Conservation (phyloP, 176 grass and related monocot genomes). For the Secale cereale region DNA sequence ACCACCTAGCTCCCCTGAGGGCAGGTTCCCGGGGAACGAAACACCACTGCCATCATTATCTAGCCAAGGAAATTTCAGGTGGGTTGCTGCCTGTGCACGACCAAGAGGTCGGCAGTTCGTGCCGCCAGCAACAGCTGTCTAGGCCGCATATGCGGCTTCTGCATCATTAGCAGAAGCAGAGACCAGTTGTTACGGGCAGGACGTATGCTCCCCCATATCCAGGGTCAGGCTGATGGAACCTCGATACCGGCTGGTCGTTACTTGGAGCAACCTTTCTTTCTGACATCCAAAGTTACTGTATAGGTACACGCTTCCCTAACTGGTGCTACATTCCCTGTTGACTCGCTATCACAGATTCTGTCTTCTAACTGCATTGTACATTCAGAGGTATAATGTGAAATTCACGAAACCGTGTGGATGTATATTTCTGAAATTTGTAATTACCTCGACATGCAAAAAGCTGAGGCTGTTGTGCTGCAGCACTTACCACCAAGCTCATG, state of each 20-base stretch:
- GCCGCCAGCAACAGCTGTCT: neutral
- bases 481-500: neutral
- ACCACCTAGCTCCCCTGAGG: slow-evolving; percentile 23
- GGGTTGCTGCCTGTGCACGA: neutral
- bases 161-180: slow-evolving; percentile 32
- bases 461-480: no score
- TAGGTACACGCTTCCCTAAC: slow-evolving; percentile 17
- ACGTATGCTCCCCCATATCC: slow-evolving; percentile 51
- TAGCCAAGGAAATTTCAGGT: slow-evolving; percentile 36
- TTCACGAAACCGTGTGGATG: slow-evolving; percentile 6
- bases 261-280: neutral
- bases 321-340: neutral
- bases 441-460: no score
- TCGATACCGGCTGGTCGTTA: slow-evolving; percentile 10
- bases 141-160: slow-evolving; percentile 30
- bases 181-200: slow-evolving; percentile 34
- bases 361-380: neutral
- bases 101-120: neutral
- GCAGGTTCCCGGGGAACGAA: slow-evolving; percentile 43
- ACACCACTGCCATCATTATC: slow-evolving; percentile 33
- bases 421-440: neutral
- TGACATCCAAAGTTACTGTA: slow-evolving; percentile 42
- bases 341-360: neutral
- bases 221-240: slow-evolving; percentile 42
- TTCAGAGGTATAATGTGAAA: no score